Conservation (phyloP, 371 early-diverging fungal genomes). For the Apophysomyces elegans region DNA sequence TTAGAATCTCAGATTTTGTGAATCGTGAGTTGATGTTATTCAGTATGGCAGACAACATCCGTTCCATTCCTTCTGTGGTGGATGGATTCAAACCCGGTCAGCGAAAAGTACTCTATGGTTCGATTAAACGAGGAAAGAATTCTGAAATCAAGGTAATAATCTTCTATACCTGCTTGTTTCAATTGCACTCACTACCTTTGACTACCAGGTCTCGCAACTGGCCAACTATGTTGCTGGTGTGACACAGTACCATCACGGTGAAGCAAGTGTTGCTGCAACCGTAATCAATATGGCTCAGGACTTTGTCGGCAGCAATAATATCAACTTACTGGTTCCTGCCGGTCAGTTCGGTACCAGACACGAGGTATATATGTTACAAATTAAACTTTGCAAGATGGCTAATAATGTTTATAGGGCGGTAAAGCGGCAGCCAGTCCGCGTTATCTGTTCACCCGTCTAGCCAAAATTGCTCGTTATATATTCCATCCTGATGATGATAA, state of each 20-base stretch:
- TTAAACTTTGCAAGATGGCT: background rate
- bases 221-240: constrained; percentile 95
- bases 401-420: constrained; percentile 72
- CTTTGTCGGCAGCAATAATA: constrained; percentile 98
- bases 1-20: constrained; percentile 95
- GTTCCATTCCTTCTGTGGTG: constrained; percentile 97
- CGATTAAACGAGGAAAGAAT: constrained; percentile 87
- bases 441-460: constrained; percentile 94
- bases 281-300: constrained; percentile 98
- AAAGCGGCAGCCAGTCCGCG: constrained; percentile 98
- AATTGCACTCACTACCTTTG: background rate
- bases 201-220: constrained; percentile 80
- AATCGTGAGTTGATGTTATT: constrained; percentile 98
- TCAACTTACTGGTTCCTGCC: constrained; percentile 89
- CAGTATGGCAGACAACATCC: constrained; percentile 96
- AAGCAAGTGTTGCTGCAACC: constrained; percentile 86
- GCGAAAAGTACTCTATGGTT: constrained; percentile 96
- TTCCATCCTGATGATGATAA: constrained; percentile 93
- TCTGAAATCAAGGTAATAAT: constrained; percentile 87
- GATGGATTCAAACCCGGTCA: constrained; percentile 99
- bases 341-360: constrained; percentile 99
- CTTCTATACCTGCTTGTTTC: background rate
- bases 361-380: constrained; percentile 41
- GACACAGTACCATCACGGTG: constrained; percentile 99
- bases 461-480: constrained; percentile 81